Percentiles rank a stretch among this genome's conserved stretches.
Evolutionary conservation across 192 early-diverging fungal genomes (phyloP).

Genomic region (Powellomyces hirtus): DNA sequence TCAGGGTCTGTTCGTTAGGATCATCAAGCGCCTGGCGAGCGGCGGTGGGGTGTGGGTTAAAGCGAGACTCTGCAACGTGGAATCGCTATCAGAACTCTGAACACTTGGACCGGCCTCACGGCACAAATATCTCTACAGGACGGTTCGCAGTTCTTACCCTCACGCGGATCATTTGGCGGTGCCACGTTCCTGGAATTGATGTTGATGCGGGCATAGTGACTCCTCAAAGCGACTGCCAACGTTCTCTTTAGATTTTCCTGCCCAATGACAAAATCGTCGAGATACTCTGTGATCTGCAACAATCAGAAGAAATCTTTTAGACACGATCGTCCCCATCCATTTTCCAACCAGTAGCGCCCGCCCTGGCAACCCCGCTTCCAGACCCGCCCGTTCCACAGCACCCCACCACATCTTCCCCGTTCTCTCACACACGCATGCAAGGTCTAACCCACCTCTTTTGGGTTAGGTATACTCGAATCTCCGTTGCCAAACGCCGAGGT

Average conservation of each 20-base stretch:
- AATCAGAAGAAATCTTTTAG: too few species aligned
- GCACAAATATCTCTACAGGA: neutral
- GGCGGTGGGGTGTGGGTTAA: slow-evolving; percentile 9
- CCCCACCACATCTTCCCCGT: too few species aligned
- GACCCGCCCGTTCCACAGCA: too few species aligned
- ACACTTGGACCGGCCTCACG: too few species aligned
- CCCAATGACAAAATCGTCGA: slow-evolving; percentile 86
- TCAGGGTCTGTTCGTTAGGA: slow-evolving; percentile 36
- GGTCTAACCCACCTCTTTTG: too few species aligned
- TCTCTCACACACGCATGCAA: too few species aligned
- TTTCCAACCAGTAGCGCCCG: too few species aligned
- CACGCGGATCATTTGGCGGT: slow-evolving; percentile 5
- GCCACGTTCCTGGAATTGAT: slow-evolving; percentile 48
- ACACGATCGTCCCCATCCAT: too few species aligned
- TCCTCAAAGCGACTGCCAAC: slow-evolving; percentile 80
- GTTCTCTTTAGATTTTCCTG: slow-evolving; percentile 82
- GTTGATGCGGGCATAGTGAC: slow-evolving; percentile 76
- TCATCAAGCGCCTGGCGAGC: neutral
- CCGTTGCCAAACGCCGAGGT: too few species aligned
- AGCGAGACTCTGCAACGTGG: slow-evolving; percentile 3
- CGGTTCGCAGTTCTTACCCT: neutral
- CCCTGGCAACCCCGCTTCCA: too few species aligned
- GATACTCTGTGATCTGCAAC: slow-evolving; percentile 20
- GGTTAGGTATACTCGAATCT: too few species aligned
- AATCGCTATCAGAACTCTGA: too few species aligned